Evolutionary conservation across 306 rosid species (phyloP), one percentile per base, ranked within the genome.

Genomic region (Medicago arabica): DNA sequence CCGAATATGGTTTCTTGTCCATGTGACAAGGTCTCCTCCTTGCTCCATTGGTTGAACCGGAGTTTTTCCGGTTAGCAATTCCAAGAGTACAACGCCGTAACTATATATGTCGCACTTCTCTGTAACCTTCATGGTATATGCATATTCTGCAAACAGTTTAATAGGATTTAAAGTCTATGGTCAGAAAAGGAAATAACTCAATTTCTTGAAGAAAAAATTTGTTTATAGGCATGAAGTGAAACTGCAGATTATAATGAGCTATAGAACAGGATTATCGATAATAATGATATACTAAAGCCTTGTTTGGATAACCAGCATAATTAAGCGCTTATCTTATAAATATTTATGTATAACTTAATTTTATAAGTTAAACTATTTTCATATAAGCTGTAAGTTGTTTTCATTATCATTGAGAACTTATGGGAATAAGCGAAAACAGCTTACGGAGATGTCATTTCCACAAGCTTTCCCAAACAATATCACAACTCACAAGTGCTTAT

Each of bases 31-130:
- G 81, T 92, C 97, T 0, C 99, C 96, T 59, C 99, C 99, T 72
- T 90, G 86, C 61, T 92, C 99, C 53, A 96, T 18, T 55, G 96
- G 90, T 71, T 96, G 99, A 61, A 96, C 99, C 0, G 99, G 98
- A 31, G 99, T 75, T 80, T 69, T 89, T 69, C 99, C 99, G 0
- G 99, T 96, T 51, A 96, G 78, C 86, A 96, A 75, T 82, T 96
- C 98, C 85, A 96, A 77, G 16, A 96, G 93, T 76, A 96, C 99
- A 38, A 96, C 99, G 6, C 99, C 99, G 13, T 89, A 96, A 75
- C 99, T 96, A 25, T 96, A 92, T 55, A 92, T 88, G 85, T 96
- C 99, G 38, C 99, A 92, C 79, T 96, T 96, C 76, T 96, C 99
- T 15, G 96, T 89, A 19, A 96, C 96, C 89, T 87, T 96, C 99